Base-by-base conservation (phyloP, 208 protist genomes). In the Acanthamoeba polyphaga region DNA sequence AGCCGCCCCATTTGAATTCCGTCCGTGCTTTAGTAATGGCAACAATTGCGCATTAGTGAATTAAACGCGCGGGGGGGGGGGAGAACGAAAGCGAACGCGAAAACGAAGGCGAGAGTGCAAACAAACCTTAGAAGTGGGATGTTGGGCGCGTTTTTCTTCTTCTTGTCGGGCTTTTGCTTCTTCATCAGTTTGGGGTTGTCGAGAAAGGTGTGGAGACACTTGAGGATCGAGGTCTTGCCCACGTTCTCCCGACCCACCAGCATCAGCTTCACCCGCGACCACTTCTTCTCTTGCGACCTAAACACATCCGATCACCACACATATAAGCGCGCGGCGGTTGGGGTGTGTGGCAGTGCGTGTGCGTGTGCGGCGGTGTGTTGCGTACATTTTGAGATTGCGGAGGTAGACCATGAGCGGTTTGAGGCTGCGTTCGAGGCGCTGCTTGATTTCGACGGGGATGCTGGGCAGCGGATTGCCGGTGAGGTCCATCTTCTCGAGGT, bases 231-330 rank as follows among this genome's bases (percentile, higher is more conserved):
- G 10, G 89, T 93, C 64, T 93, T 93, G 72, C 89, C 89, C n/a
- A 93, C 89, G 51, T 93, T 84, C 34, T 93, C 89, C 6, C 53
- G 89, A 29, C 89, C 85, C 27, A 91, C 85, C 38, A 91, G 64
- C 85, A 91, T 91, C 58, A 91, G 85, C 85, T 91, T 91, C 85
- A 91, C 64, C 22, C 85, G 58, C 1, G 64, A 76, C 85, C 85
- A 64, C 78, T 95, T 55, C 76, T 68, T 24, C 91, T 53, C 29
- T 92, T 92, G 46, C 74, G 92, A 72, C 92, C 95, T 80, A 70
- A 32, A 64, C 49, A 76, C 60, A 62, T 6, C 55, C 55, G 19
- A 22, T 22, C 55, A 62, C 38, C 38, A 43, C 38, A 43, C 62
- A 4, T 68, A 27, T 27, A 4, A 32, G 27, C 76, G 49, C 34